phyloP scores from a whole-genome alignment of 1,284 basidiomycete genomes.

The Abortiporus biennis region DNA sequence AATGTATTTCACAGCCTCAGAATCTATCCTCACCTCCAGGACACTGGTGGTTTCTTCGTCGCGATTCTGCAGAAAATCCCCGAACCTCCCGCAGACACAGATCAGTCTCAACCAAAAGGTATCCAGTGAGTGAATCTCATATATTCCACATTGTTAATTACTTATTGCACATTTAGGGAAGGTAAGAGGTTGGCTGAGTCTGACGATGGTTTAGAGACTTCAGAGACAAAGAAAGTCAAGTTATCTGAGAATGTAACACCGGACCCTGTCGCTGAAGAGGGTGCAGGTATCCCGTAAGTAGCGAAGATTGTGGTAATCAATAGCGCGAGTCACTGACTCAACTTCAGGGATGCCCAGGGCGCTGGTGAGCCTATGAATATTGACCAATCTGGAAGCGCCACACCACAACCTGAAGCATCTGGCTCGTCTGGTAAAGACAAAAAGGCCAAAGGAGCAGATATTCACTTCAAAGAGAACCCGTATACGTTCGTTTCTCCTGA shows the following conservation, averaged over 20 bases:
- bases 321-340: neutral
- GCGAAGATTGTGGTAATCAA: constrained; percentile 1
- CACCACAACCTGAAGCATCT: neutral
- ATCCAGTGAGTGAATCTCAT: constrained; percentile 16
- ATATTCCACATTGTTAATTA: neutral
- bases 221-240: constrained; percentile 44
- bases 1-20: constrained; percentile 51
- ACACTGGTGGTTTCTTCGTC: constrained; percentile 97
- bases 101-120: constrained; percentile 12
- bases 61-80: constrained; percentile 69
- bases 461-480: constrained; percentile 85
- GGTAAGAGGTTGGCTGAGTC: constrained; percentile 44
- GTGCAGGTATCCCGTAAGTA: constrained; percentile 8
- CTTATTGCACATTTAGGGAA: no score
- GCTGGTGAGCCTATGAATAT: no score
- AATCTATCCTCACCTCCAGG: constrained; percentile 93
- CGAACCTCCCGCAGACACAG: constrained; percentile 5
- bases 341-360: neutral
- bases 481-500: constrained; percentile 75
- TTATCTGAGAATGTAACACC: constrained; percentile 22
- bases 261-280: constrained; percentile 14
- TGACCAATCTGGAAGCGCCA: no score
- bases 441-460: constrained; percentile 29
- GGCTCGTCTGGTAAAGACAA: constrained; percentile 15
- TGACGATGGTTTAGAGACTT: constrained; percentile 28